Evolutionary conservation across 306 rosid species (phyloP).

Genomic region (Pachyrhizus erosus): DNA sequence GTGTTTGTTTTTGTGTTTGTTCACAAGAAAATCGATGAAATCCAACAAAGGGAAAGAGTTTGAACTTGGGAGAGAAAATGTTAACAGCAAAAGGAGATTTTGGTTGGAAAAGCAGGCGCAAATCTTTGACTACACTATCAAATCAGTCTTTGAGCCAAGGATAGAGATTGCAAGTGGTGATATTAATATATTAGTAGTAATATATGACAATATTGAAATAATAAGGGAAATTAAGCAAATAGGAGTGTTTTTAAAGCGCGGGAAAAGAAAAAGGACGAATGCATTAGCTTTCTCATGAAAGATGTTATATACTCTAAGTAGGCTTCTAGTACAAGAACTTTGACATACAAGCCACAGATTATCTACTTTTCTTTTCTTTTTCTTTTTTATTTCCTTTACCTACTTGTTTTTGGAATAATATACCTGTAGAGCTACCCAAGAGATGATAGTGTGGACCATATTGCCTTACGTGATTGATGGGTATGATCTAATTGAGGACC

Average conservation of each 20-base stretch:
- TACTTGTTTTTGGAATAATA: conserved; percentile 20
- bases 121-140: conserved; percentile 59
- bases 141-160: not conserved
- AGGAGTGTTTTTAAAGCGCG: conserved; percentile 36
- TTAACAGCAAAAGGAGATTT: conserved; percentile 42
- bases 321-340: conserved; percentile 46
- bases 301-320: conserved; percentile 40
- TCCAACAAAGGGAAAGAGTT: conserved; percentile 16
- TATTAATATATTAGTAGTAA: no score
- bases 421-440: conserved; percentile 38
- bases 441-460: conserved; percentile 42
- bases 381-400: not conserved
- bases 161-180: not conserved
- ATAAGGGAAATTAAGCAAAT: conserved; percentile 17
- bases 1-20: not conserved
- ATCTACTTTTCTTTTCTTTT: not conserved
- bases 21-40: conserved; percentile 16
- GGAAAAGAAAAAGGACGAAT: conserved; percentile 41
- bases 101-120: conserved; percentile 54
- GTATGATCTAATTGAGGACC: conserved; percentile 42
- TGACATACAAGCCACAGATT: conserved; percentile 35
- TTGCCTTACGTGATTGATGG: conserved; percentile 48
- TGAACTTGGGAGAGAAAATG: conserved; percentile 36
- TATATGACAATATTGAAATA: no score
- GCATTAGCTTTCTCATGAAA: conserved; percentile 36